Base-by-base conservation (phyloP, 495 filamentous ascomycete genomes). In the Hypoxylon fuscum region DNA sequence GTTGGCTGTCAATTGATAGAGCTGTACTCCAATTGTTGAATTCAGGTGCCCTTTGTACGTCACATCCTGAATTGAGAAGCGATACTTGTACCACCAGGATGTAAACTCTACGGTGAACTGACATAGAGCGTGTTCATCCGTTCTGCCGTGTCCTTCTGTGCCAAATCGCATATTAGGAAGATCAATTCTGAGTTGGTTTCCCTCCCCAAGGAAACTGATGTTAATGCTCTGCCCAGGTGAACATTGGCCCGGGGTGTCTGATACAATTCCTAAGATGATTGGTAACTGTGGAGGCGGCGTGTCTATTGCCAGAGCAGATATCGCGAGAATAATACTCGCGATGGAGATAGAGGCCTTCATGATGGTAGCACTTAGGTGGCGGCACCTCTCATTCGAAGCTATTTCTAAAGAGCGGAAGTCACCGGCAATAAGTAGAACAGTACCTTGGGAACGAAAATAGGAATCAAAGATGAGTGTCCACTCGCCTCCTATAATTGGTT, bases 81-180 rank as follows among this genome's bases (percentile, higher is more conserved):
- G 62, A 23, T 66, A 66, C 18, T 60, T 60, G 10, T 66, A 66
- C 56, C 62, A 60, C 62, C 62, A 66, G 5, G 55, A 60, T n/a
- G 45, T 56, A 8, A 56, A 60, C 40, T 66, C 62, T 7, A 43
- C 22, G 1, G 62, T 66, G 32, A 66, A 66, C 9, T 66, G 62
- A n/a, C 62, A 66, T n/a, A 23, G 2, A 9, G 62, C 45, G 1
- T 42, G 11, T 34, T 66, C 56, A 15, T 66, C 62, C 7, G 62
- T 60, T n/a, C 62, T 59, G 9, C 62, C 62, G 18, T 66, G 62
- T 1, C 56, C 62, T 34, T 56, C 56, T 0, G 62, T 27, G 10
- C 46, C 62, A 27, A 66, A 53, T 20, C 12, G 23, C 56, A 66
- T 52, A 12, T 11, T 11, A 1, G 55, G 56, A 37, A 66, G 62